Evolutionary conservation across 169 alveolate genomes (phyloP), one percentile per base, ranked within the genome.

Genomic region (Theileria orientalis): DNA sequence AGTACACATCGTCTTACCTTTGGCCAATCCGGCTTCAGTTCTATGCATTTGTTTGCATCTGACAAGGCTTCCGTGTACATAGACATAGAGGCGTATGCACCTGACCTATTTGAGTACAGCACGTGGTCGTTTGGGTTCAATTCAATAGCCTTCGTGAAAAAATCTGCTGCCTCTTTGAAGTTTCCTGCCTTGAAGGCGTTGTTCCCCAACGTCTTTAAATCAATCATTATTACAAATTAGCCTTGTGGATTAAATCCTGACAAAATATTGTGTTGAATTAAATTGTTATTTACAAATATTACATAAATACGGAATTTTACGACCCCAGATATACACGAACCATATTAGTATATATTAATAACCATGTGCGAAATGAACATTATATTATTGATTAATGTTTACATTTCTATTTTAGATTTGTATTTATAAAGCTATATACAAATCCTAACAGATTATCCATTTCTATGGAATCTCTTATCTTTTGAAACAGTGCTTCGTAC

Each of bases 51-150:
- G 27, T 87, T 93, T 21, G 98, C 98, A 77, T 93, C 98, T 13
- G 78, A 90, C 52, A 96, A 83, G 19, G 99, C 99, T 64, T 94
- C 93, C 29, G 93, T 91, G 76, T 76, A 94, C 75, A 91, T 83
- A 32, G 85, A 63, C 57, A 94, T 69, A 57, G 96, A 90, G 54
- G 95, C 94, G 68, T 91, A 96, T 30, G 97, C 96, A 23, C 97
- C 99, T 6, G 98, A 93, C 68, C 98, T 83, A 83, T 97, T 97
- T 32, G 98, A 95, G 83, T 94, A 96, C 6, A 96, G 90, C 6
- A 95, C 95, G 69, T 92, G 97, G 73, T 97, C 99, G 27, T 59
- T 42, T 0, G 98, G 98, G 77, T 90, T 90, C n/a, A 76, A 60
- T 66, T 86, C 87, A 64, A 97, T 96, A n/a, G 98, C 98, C 64